Percentiles rank a stretch among this genome's conserved stretches.
Conservation (phyloP, 768 basidiomycete genomes). For the Agrocybe praecox region DNA sequence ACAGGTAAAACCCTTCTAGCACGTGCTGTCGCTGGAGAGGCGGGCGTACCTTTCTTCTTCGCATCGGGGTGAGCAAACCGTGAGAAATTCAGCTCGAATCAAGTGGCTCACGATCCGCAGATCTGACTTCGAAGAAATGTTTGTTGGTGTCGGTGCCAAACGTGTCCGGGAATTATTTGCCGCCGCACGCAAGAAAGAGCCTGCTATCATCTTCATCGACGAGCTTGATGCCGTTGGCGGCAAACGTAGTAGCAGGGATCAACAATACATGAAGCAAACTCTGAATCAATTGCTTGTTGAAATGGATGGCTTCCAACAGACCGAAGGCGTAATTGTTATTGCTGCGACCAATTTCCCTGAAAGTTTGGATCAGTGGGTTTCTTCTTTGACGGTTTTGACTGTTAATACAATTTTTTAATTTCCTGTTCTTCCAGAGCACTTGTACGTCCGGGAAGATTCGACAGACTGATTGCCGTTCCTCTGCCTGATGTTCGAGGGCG, state of each 20-base stretch:
- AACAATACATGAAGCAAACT: slow-evolving; percentile 92
- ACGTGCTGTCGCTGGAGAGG: slow-evolving; percentile 95
- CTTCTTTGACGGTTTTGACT: too few relatives aligned
- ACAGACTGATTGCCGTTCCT: slow-evolving; percentile 89
- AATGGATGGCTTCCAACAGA: slow-evolving; percentile 95
- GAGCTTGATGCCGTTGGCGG: slow-evolving; percentile 94
- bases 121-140: slow-evolving; percentile 98
- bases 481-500: slow-evolving; percentile 94
- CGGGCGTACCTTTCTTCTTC: slow-evolving; percentile 96
- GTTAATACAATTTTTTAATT: too few relatives aligned
- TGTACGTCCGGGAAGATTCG: slow-evolving; percentile 95
- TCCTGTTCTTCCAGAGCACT: slow-evolving; percentile 67
- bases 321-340: slow-evolving; percentile 93
- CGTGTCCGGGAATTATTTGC: slow-evolving; percentile 95
- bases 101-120: slow-evolving; percentile 34
- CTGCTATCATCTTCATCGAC: slow-evolving; percentile 98
- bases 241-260: slow-evolving; percentile 80
- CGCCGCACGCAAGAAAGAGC: slow-evolving; percentile 90
- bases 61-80: slow-evolving; percentile 73
- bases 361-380: slow-evolving; percentile 81
- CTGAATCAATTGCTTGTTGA: slow-evolving; percentile 96
- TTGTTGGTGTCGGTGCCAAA: slow-evolving; percentile 93
- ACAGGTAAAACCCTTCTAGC: slow-evolving; percentile 99
- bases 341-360: slow-evolving; percentile 99
- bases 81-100: background rate